phyloP scores from a whole-genome alignment of 257 asterid species.

The Jacaranda mimosifolia region DNA sequence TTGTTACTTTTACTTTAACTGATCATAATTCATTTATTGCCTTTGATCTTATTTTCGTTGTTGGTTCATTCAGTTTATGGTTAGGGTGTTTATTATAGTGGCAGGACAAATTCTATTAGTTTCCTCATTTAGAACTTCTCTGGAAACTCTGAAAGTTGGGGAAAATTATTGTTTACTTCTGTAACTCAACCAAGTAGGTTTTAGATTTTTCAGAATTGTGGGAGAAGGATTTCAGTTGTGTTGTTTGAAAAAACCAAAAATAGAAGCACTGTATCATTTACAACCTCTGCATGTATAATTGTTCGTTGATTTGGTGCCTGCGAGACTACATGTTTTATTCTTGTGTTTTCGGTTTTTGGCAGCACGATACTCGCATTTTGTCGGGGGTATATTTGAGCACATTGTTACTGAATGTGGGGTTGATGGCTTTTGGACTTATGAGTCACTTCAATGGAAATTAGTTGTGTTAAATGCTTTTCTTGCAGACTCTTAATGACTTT shows the following conservation, averaged over 20 bases:
- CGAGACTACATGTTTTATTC: slow-evolving; percentile 2
- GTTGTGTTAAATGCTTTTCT: slow-evolving; percentile 20
- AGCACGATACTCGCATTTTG: neutral
- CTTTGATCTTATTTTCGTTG: slow-evolving; percentile 4
- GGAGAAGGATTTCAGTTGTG: slow-evolving; percentile 18
- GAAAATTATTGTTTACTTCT: slow-evolving; percentile 6
- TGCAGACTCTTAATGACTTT: slow-evolving; percentile 16
- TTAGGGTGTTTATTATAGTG: slow-evolving; percentile 20
- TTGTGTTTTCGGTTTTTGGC: slow-evolving; percentile 6
- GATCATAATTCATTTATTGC: slow-evolving; percentile 22
- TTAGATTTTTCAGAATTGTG: neutral
- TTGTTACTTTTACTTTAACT: neutral
- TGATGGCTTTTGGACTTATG: slow-evolving; percentile 34
- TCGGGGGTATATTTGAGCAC: slow-evolving; percentile 16
- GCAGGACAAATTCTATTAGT: slow-evolving; percentile 17
- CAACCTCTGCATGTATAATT: slow-evolving; percentile 7
- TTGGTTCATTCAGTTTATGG: slow-evolving; percentile 11
- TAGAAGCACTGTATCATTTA: neutral
- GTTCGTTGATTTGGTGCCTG: neutral
- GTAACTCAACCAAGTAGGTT: neutral
- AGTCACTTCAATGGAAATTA: slow-evolving; percentile 21
- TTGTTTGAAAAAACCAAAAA: neutral
- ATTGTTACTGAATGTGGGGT: slow-evolving; percentile 26
- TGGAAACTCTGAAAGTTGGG: neutral
- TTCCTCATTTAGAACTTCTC: slow-evolving; percentile 21